Base-by-base conservation (phyloP, 179 eudicot species). In the Spinacia oleracea region DNA sequence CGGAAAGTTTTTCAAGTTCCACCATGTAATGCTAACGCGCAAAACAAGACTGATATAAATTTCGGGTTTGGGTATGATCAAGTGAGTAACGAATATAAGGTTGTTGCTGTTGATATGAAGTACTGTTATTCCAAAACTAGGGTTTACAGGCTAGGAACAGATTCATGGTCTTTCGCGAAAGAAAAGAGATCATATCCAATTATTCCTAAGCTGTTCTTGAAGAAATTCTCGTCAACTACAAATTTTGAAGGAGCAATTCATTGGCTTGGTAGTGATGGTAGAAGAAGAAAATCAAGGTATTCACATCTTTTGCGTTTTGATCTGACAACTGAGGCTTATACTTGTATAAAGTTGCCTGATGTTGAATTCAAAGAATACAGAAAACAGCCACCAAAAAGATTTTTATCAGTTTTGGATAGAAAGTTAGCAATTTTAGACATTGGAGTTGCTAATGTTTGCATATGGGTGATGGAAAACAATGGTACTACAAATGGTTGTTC, bases 1-100 rank as follows among this genome's bases (percentile, higher is more conserved):
- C 48, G 48, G 11, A 43, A 40, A 25, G 25, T 40, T 40, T 68
- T 68, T 20, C 18, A n/a, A 5, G 3, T 43, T 15, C 48, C 72
- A 8, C 18, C 25, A 35, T 38, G 40, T 38, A 34, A n/a, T n/a
- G n/a, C 20, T 21, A 20, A 43, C 11, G 29, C 12, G 8, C 9
- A 5, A 7, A 38, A n/a, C 11, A 25, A 6, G 9, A 10, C 4
- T 35, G 6, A 0, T 40, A 43, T n/a, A 21, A 68, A 68, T 68
- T 68, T 68, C 6, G 72, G 51, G 45, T 68, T 68, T 43, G 72
- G 72, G 10, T 68, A 18, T 68, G 72, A 68, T 68, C 8, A 23
- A 9, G 10, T 21, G 16, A 20, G 27, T 35, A 38, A 68, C 11
- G 45, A 40, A 6, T n/a, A 43, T 40, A 68, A 60, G 34, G 35